Conservation (phyloP, 139 green algal genomes). For the Ulvella scutata region DNA sequence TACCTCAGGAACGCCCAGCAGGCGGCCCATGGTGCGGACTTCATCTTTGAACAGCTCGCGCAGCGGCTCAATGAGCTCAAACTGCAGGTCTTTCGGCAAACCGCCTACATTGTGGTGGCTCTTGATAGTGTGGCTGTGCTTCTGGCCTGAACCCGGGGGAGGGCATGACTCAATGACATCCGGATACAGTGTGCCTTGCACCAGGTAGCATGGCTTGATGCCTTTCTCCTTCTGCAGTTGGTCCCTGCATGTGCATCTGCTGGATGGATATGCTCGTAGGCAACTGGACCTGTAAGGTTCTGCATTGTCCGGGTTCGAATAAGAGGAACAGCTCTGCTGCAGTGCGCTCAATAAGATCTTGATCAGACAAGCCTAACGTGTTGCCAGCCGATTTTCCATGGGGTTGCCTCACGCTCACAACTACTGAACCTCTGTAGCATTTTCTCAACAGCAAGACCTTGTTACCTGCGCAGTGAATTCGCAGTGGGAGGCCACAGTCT, state of each 20-base stretch:
- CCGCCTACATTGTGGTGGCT: conserved; percentile 98
- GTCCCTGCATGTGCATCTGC: conserved; percentile 59
- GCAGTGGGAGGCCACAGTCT: too few relatives aligned
- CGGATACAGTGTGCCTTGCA: conserved; percentile 94
- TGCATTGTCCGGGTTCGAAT: too few relatives aligned
- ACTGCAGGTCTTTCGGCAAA: conserved; percentile 91
- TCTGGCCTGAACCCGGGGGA: conserved; percentile 80
- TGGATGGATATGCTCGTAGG: too few relatives aligned
- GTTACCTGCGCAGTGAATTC: too few relatives aligned
- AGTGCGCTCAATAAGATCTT: too few relatives aligned
- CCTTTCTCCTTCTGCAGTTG: conserved; percentile 55
- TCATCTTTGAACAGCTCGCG: conserved; percentile 96
- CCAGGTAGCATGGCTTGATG: conserved; percentile 58
- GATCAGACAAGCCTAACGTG: too few relatives aligned
- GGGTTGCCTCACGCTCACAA: too few relatives aligned
- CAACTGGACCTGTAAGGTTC: too few relatives aligned
- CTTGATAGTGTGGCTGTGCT: conserved; percentile 99
- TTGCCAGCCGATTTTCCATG: too few relatives aligned
- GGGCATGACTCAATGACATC: conserved; percentile 98
- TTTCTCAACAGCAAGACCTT: too few relatives aligned
- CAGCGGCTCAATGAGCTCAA: conserved; percentile 95
- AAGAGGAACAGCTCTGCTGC: too few relatives aligned
- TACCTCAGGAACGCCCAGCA: conserved; percentile 40
- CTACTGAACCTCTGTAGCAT: too few relatives aligned
- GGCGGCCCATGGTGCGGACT: conserved; percentile 49